Evolutionary conservation across 148 eudicot genomes (phyloP), one percentile per base, ranked within the genome.

Genomic region (Chenopodium berlandieri): DNA sequence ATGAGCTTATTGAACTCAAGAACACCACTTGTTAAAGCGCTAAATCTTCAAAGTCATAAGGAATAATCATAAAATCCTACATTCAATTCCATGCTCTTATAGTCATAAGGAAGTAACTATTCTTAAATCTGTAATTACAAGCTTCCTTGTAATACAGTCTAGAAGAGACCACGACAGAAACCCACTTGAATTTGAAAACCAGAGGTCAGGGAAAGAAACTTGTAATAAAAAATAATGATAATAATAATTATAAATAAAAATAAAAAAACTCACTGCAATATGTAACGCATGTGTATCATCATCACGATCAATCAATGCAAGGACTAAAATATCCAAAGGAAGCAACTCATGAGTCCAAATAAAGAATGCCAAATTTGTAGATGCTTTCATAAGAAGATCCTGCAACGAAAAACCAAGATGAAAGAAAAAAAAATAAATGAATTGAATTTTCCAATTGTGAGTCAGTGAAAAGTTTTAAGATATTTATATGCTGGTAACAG

Each of bases 301-400:
- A 82, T 96, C 99, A n/a, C 99, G 95, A 78, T 96, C 99, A 82
- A 90, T 92, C 78, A 96, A 89, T 77, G 99, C 98, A 37, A 96
- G 87, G 86, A 96, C 90, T 85, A 96, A 85, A 75, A 94, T 94
- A 85, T 96, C 99, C 91, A 96, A 87, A 76, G 99, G 99, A 86
- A 96, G 91, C 83, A 94, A 88, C 82, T 96, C 99, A 82, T 91
- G 94, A 50, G 86, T 96, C 98, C 97, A 96, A 74, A 96, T 89
- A 83, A 96, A 92, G 84, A 88, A 92, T 58, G 91, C 91, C 79
- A 96, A 85, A 80, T 94, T 94, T 58, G 93, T 82, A 78, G 91
- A 89, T 80, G 93, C 92, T 90, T 96, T 96, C 69, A 88, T 56
- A 81, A 94, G 89, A 79, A 94, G 95, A 82, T 94, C 99, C 99